Conservation (phyloP, 768 basidiomycete species). For the Naganishia randhawae region DNA sequence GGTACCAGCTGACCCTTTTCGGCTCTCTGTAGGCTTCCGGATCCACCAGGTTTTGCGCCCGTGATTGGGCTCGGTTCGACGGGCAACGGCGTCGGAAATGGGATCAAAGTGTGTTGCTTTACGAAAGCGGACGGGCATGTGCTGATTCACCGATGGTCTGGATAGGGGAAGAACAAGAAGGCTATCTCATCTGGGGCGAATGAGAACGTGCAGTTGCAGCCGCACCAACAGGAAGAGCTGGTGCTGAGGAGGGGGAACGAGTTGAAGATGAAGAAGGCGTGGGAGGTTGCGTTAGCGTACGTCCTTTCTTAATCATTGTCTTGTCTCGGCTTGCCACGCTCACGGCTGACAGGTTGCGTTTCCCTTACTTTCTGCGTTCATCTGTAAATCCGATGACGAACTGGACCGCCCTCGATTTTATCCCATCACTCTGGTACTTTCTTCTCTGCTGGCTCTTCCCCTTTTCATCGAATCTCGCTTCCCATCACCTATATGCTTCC, state of each 20-base stretch:
- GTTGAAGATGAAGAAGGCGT: slow-evolving; percentile 44
- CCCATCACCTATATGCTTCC: not conserved
- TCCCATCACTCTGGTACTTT: not conserved
- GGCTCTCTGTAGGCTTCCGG: not conserved
- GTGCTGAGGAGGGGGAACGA: slow-evolving; percentile 37
- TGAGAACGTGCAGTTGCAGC: not conserved
- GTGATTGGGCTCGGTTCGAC: not conserved
- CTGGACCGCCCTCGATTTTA: not conserved
- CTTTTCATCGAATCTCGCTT: not conserved
- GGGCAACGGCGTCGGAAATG: not conserved
- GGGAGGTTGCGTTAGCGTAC: slow-evolving; percentile 48
- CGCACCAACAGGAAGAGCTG: slow-evolving; percentile 4
- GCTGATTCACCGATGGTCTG: not conserved
- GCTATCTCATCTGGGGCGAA: not conserved
- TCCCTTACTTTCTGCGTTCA: not conserved
- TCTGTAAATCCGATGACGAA: not conserved
- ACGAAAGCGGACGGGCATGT: no score
- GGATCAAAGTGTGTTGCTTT: not conserved
- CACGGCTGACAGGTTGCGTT: not conserved
- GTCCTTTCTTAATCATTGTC: slow-evolving; percentile 18
- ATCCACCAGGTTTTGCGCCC: not conserved
- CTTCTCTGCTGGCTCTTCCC: not conserved
- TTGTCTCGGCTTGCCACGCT: not conserved
- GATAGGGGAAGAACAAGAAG: not conserved
- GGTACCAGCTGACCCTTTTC: not conserved